Evolutionary conservation across 768 basidiomycete genomes (phyloP), one percentile per base, ranked within the genome.

Genomic region (Boletellus sp.): DNA sequence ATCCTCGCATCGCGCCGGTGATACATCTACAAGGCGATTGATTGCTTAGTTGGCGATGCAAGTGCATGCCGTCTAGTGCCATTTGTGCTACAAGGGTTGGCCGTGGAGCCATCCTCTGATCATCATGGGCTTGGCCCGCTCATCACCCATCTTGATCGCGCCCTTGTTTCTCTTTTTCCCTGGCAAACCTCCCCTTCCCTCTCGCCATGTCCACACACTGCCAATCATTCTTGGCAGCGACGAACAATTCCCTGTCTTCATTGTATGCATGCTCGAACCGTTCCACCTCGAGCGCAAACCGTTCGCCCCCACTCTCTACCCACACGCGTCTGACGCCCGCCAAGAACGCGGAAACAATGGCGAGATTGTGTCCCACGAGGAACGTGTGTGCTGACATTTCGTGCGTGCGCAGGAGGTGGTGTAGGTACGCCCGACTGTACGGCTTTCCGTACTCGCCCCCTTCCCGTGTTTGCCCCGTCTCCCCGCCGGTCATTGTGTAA

Each of bases 321-420:
- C 75, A 61, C 12, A 71, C 52, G 0, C 48, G 36, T 43, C 90
- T 76, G 1, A 93, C 70, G 0, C 78, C 79, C 0, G 67, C 68
- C 39, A 92, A 80, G 62, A 94, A 89, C 1, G 69, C 63, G 35
- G 83, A 78, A 23, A 90, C 68, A 1, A 92, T 77, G 1, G 78
- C 63, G 24, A 90, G 72, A 56, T 94, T 94, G 65, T 94, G 92
- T 68, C 83, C 74, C 11, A 74, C 76, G 16, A 94, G 77, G 20
- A 93, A 65, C 4, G 88, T 62, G 56, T 94, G 89, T 1, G 89
- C 85, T 0, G 84, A 81, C 91, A 94, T 93, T 65, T 94, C 92
- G 66, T 94, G 92, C 6, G 91, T 91, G 45, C 86, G 84, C 32
- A 93, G 70, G 13, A 94, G 78, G 58, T 94, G 91, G 62, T 94